Base-by-base conservation (phyloP, 768 basidiomycete genomes). In the Rhodosporidiobolus sp. region DNA sequence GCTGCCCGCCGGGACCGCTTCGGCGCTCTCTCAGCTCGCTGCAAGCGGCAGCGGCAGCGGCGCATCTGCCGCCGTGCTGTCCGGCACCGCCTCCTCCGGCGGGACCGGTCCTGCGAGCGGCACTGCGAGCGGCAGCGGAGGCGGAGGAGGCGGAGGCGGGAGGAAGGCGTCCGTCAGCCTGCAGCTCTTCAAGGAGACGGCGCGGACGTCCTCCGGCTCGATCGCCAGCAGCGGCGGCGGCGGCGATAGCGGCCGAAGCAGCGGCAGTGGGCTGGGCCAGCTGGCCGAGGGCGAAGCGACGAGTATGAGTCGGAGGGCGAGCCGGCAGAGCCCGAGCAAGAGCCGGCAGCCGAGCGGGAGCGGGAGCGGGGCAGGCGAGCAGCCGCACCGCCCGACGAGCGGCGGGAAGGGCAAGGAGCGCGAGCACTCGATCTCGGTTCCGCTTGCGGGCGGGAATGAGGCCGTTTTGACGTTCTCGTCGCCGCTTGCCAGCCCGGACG, bases 121-220 rank as follows among this genome's bases (percentile, higher is more conserved):
- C 20, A 7, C 26, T 8, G 46, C 34, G 0, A 20, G 53, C 22
- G 61, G 46, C 28, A 32, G 26, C 17, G 48, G 20, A 7, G n/a
- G 26, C n/a, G 8, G 8, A 4, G 43, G 57, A 32, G 35, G 38
- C 4, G 71, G 74, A 5, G 72, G 69, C 10, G 75, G 75, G 35
- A 48, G 82, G 62, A 83, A 83, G 72, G 82, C 80, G 20, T 81
- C 80, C 75, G 79, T 83, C 62, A 81, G 81, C 16, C 78, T 83
- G 78, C 81, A 82, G 50, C 69, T 83, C 34, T 83, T 83, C 79
- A 82, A 80, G 68, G 81, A 82, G 73, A 79, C 76, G 65, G 62
- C 72, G 67, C 10, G 56, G 48, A 43, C 30, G 26, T 38, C 49
- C 2, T 50, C 48, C 30, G 34, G 38, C 38, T 7, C 38, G 14